Evolutionary conservation across 208 protist species (phyloP).

Genomic region (Acanthamoeba castellanii): DNA sequence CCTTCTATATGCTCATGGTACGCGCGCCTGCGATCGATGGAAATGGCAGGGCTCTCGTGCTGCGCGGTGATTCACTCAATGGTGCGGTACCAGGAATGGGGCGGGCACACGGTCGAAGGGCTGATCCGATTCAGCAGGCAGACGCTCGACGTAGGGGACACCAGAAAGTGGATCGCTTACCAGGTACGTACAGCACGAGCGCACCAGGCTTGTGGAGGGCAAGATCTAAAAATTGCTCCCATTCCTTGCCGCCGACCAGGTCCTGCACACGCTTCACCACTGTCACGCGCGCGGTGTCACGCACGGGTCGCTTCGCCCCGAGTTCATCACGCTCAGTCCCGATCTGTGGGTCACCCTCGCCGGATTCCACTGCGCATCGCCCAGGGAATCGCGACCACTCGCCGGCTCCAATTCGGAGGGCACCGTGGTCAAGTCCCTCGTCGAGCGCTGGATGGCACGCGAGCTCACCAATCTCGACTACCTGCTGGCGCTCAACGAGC

Average conservation of each 20-base stretch:
- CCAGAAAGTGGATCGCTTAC: background rate
- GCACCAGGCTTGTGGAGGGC: too few relatives aligned
- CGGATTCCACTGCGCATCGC: slow-evolving; percentile 44
- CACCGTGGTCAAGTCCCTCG: background rate
- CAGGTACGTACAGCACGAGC: background rate
- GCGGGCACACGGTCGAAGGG: background rate
- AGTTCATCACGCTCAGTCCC: background rate
- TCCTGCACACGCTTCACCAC: slow-evolving; percentile 34
- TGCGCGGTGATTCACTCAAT: background rate
- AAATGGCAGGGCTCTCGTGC: background rate
- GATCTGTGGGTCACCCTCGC: slow-evolving; percentile 45
- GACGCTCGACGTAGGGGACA: background rate
- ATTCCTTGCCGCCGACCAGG: background rate
- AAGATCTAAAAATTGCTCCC: background rate
- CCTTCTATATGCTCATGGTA: slow-evolving; percentile 46
- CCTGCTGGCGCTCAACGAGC: slow-evolving; percentile 80
- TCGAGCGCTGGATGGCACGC: slow-evolving; percentile 74
- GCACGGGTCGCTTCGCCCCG: slow-evolving; percentile 36
- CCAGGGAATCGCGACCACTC: background rate
- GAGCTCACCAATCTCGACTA: slow-evolving; percentile 84
- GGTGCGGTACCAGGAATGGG: background rate
- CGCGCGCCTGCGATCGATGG: background rate
- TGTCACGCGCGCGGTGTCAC: slow-evolving; percentile 26
- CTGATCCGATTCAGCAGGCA: slow-evolving; percentile 10
- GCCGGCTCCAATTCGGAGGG: background rate